Evolutionary conservation across 2,329 filamentous ascomycete genomes (phyloP), one percentile per base, ranked within the genome.

Genomic region (Colletotrichum abscissum): DNA sequence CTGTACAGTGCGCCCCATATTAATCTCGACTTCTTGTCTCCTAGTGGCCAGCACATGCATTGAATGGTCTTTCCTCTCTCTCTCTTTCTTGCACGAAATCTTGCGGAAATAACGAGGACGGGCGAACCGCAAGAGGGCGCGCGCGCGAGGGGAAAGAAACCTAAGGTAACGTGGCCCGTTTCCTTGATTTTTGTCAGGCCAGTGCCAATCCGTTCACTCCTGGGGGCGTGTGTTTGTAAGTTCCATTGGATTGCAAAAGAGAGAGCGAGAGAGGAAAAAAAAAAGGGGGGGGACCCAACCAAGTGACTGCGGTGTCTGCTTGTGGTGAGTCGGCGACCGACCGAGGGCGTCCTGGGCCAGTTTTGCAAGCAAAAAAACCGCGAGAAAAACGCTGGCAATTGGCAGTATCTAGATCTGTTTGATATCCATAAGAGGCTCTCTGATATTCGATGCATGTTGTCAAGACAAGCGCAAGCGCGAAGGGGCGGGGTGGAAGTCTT

Each of bases 401-500:
- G 46, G 62, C 42, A 70, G 46, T 46, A 62, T 60, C 33, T 24
- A 60, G 42, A 52, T 57, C 55, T 38, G 58, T 49, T 26, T 56
- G 22, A 70, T 73, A 70, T 65, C 26, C 33, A 46, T 26, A 46
- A 65, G 70, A 64, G 70, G 70, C 70, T 73, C 70, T 70, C 58
- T 19, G 57, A 30, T 64, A 62, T 65, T 73, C 67, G 59, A 73
- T 73, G 70, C 54, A 73, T 73, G 70, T 73, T 73, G 70, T 73
- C 70, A 73, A 73, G 70, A 73, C 70, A 73, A 73, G 70, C 70
- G 70, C 70, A 70, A 62, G 70, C 70, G 70, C 70, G 70, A 65
- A 73, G 70, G 70, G 60, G 70, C 70, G 70, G 70, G 70, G 70
- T 73, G 70, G 70, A 73, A 73, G 70, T 73, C 70, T 73, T 73